Evolutionary conservation across 371 early-diverging fungal species (phyloP).

Genomic region (Mortierella sp.): DNA sequence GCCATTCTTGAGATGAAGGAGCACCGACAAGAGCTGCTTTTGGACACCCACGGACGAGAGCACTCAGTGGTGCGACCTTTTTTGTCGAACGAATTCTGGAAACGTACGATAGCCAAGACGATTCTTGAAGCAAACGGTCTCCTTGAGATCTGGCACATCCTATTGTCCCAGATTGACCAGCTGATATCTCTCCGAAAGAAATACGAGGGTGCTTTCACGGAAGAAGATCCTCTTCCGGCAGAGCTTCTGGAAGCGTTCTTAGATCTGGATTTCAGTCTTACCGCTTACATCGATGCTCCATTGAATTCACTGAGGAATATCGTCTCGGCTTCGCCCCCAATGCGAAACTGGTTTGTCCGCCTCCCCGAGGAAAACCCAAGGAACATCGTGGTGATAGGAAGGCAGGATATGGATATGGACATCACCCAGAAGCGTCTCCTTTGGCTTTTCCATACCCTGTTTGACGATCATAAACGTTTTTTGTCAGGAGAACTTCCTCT

Average conservation of each 20-base stretch:
- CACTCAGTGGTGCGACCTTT: constrained; percentile 30
- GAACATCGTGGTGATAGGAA: constrained; percentile 12
- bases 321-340: constrained; percentile 31
- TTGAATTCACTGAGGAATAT: constrained; percentile 14
- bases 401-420: constrained; percentile 8
- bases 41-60: constrained; percentile 20
- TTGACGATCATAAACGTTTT: constrained; percentile 20
- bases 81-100: constrained; percentile 27
- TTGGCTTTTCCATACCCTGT: constrained; percentile 32
- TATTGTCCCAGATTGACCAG: constrained; percentile 23
- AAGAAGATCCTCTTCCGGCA: constrained; percentile 24
- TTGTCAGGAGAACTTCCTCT: constrained; percentile 13
- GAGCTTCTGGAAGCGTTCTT: constrained; percentile 31
- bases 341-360: constrained; percentile 28
- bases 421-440: constrained; percentile 20
- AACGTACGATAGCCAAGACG: constrained; percentile 18
- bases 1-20: constrained; percentile 32
- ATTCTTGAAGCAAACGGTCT: constrained; percentile 19
- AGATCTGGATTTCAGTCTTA: constrained; percentile 30
- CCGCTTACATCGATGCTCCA: constrained; percentile 15
- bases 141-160: constrained; percentile 19
- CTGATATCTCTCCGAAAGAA: constrained; percentile 20
- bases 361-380: constrained; percentile 26
- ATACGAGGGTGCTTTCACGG: constrained; percentile 20
- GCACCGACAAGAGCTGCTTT: constrained; percentile 34